These are phyloP conservation scores for Hypoxylon perforatum DNA, from an alignment of 495 filamentous ascomycete genomes.

Conservation along the genomic window DNA sequence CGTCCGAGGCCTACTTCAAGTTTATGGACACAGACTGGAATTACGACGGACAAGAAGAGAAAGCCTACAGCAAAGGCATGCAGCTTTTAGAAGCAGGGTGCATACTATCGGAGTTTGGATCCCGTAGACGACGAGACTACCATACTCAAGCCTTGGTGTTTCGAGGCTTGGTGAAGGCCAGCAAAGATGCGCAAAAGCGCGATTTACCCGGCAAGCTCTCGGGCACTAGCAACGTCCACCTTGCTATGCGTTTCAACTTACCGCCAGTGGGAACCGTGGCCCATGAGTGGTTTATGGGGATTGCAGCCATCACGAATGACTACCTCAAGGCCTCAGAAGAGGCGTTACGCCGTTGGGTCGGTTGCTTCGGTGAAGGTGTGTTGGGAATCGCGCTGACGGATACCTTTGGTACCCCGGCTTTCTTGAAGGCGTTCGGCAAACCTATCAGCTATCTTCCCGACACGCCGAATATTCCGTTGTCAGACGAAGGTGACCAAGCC, in stretches of 20 bases:
- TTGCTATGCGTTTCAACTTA: slow-evolving; percentile 90
- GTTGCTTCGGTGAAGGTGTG: slow-evolving; percentile 90
- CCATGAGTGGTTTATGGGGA: slow-evolving; percentile 99
- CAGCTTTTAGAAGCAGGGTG: slow-evolving; percentile 83
- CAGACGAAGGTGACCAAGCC: slow-evolving; percentile 20
- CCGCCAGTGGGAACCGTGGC: slow-evolving; percentile 92
- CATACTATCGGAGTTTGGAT: slow-evolving; percentile 93
- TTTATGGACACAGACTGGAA: slow-evolving; percentile 93
- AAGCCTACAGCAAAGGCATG: slow-evolving; percentile 80
- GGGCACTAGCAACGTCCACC: slow-evolving; percentile 96
- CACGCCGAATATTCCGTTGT: slow-evolving; percentile 21
- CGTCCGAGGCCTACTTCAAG: slow-evolving; percentile 96
- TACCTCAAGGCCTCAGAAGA: slow-evolving; percentile 85
- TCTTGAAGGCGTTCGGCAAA: slow-evolving; percentile 84
- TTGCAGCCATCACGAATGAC: slow-evolving; percentile 88
- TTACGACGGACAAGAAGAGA: slow-evolving; percentile 84
- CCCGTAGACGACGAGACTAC: slow-evolving; percentile 87
- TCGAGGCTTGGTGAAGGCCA: slow-evolving; percentile 79
- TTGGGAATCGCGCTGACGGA: slow-evolving; percentile 96
- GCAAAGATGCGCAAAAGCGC: slow-evolving; percentile 69
- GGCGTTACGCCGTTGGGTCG: slow-evolving; percentile 86
- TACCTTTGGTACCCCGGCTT: slow-evolving; percentile 93
- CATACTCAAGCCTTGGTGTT: slow-evolving; percentile 94
- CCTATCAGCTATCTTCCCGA: slow-evolving; percentile 53
- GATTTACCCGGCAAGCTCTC: slow-evolving; percentile 76